These are phyloP conservation scores for Trametes cubensis DNA, from an alignment of 768 basidiomycete species.

Conservation along the genomic window DNA sequence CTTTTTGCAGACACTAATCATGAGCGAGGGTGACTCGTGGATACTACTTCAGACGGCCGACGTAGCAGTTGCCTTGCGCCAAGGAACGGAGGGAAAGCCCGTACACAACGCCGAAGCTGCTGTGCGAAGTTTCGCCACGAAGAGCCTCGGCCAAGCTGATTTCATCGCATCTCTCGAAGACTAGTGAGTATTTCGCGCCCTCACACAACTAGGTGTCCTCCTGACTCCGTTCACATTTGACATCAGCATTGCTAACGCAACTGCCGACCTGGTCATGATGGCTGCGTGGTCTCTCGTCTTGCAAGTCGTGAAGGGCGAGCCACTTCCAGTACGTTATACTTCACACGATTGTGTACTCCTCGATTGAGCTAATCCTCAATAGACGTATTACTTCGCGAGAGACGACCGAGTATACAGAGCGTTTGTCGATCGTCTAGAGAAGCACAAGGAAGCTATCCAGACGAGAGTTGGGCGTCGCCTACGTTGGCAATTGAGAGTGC, in stretches of 20 bases:
- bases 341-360: too few relatives aligned
- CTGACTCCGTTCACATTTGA: neutral
- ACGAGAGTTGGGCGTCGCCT: conserved; percentile 55
- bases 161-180: conserved; percentile 85
- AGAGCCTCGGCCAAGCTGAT: conserved; percentile 76
- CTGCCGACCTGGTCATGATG: conserved; percentile 80
- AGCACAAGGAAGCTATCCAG: conserved; percentile 46
- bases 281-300: conserved; percentile 74
- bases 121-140: conserved; percentile 87
- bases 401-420: conserved; percentile 85
- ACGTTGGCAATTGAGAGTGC: conserved; percentile 69
- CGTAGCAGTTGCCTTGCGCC: conserved; percentile 68
- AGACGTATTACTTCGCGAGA: conserved; percentile 93
- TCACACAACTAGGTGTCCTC: neutral
- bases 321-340: conserved; percentile 64
- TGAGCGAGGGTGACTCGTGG: conserved; percentile 96
- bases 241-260: conserved; percentile 83
- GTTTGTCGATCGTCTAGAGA: conserved; percentile 50
- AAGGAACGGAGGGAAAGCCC: conserved; percentile 69
- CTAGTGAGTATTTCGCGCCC: conserved; percentile 60
- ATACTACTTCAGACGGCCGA: conserved; percentile 71
- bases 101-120: conserved; percentile 73
- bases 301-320: conserved; percentile 59
- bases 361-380: conserved; percentile 11
- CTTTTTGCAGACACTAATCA: conserved; percentile 91